phyloP scores from a whole-genome alignment of 805 yeast species.

The Wickerhamomyces chaumierensis region DNA sequence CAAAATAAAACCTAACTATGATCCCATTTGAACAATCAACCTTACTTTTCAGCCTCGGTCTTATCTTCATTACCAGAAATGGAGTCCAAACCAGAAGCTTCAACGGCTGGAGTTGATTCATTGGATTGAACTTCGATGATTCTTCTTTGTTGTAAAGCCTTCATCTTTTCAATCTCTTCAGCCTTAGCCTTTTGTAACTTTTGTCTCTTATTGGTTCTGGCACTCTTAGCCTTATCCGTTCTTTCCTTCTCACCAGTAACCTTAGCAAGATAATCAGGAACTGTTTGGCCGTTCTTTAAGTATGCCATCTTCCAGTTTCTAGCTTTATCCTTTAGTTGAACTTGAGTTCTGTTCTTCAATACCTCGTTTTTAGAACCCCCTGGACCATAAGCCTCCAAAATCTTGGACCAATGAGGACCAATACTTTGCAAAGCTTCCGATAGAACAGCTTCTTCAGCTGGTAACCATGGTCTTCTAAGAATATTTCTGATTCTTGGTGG shows the following conservation, averaged over 20 bases:
- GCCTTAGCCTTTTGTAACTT: constrained; percentile 4
- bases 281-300: constrained; percentile 59
- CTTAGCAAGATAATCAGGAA: constrained; percentile 69
- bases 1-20: too few species aligned
- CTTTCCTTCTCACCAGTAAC: constrained; percentile 82
- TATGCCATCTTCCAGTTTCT: constrained; percentile 89
- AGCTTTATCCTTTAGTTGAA: constrained; percentile 93
- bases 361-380: constrained; percentile 83
- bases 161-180: not conserved
- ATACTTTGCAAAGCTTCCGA: constrained; percentile 64
- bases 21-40: too few species aligned
- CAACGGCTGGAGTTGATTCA: not conserved
- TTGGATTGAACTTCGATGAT: not conserved
- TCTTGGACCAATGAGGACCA: constrained; percentile 93
- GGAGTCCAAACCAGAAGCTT: too few species aligned
- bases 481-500: constrained; percentile 18
- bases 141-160: not conserved
- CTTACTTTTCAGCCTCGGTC: too few species aligned
- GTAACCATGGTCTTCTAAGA: constrained; percentile 70
- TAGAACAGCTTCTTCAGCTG: constrained; percentile 79
- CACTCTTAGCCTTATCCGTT: constrained; percentile 30
- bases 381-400: constrained; percentile 82
- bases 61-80: too few species aligned
- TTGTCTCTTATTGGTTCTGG: constrained; percentile 15
- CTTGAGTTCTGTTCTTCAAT: constrained; percentile 78